Base-by-base conservation (phyloP, 345 rosid species). In the Litchi chinensis region DNA sequence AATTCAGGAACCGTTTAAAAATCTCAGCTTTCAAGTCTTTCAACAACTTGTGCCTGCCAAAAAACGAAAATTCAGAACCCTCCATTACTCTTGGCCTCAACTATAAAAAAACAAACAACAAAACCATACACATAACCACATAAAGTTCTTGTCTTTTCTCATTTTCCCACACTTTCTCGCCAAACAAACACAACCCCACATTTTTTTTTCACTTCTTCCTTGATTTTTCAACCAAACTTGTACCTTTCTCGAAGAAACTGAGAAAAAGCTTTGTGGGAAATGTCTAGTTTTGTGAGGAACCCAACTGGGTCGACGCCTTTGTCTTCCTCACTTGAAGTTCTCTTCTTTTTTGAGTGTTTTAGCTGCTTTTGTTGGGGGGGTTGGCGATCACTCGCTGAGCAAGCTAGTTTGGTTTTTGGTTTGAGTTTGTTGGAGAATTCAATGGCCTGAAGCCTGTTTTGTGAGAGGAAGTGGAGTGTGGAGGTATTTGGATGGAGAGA, bases 221-320 rank as follows among this genome's bases (percentile, higher is more conserved):
- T 26, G 8, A 1, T 26, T 19, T 63, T 32, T 18, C 40, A 10
- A 8, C 12, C 13, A 52, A 44, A 21, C 46, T 8, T 11, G 16
- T 67, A 95, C 99, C 99, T 93, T 86, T 95, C 99, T 24, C 98
- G 93, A 73, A 93, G 97, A 87, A 90, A 95, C 79, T 91, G 93
- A 80, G 95, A 92, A 76, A 92, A 92, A 70, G 84, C 84, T 76
- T 91, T 93, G 71, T 95, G 98, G 75, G 95, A 76, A 83, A 95
- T 80, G 77, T 92, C 95, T 43, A 85, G 85, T 87, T 80, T 92
- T 5, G 87, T 79, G 57, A 95, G 91, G 80, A 92, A 92, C 69
- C 95, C 95, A 78, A 88, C 88, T 65, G 95, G 92, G 86, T 91
- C 85, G 4, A 86, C 67, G 76, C 87, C 90, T 79, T 86, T 83